Evolutionary conservation across 768 basidiomycete genomes (phyloP).

Genomic region (Xerocomus potaroensis): DNA sequence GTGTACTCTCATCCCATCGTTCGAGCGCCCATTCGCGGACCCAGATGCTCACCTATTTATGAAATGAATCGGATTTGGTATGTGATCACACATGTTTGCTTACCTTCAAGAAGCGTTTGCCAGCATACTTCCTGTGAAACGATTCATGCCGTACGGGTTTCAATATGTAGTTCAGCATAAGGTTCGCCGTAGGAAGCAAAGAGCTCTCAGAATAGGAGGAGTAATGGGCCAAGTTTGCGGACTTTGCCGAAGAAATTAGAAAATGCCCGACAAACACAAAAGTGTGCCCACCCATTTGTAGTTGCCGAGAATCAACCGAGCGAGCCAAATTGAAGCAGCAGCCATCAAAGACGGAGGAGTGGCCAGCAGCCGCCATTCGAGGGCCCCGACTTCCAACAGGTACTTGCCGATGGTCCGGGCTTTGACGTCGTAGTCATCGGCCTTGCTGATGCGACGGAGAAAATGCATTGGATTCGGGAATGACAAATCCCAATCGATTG

Average conservation of each 20-base stretch:
- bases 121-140: conserved; percentile 86
- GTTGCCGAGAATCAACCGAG: conserved; percentile 70
- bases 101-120: conserved; percentile 82
- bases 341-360: conserved; percentile 76
- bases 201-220: conserved; percentile 79
- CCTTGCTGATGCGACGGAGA: conserved; percentile 86
- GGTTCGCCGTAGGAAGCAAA: conserved; percentile 73
- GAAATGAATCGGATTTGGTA: neutral
- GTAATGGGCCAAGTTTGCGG: conserved; percentile 82
- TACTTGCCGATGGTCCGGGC: conserved; percentile 88
- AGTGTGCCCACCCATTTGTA: conserved; percentile 74
- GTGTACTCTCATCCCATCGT: conserved; percentile 61
- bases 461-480: conserved; percentile 89
- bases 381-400: conserved; percentile 77
- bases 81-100: conserved; percentile 5
- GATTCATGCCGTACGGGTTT: conserved; percentile 68
- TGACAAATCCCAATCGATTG: conserved; percentile 79
- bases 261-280: neutral
- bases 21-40: conserved; percentile 83
- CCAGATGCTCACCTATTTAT: conserved; percentile 67
- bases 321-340: conserved; percentile 84
- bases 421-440: conserved; percentile 85
- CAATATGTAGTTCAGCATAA: conserved; percentile 86
- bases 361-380: conserved; percentile 76
- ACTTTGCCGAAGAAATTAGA: conserved; percentile 42